phyloP scores from a whole-genome alignment of 78 protist genomes.

The Ministeria vibrans region DNA sequence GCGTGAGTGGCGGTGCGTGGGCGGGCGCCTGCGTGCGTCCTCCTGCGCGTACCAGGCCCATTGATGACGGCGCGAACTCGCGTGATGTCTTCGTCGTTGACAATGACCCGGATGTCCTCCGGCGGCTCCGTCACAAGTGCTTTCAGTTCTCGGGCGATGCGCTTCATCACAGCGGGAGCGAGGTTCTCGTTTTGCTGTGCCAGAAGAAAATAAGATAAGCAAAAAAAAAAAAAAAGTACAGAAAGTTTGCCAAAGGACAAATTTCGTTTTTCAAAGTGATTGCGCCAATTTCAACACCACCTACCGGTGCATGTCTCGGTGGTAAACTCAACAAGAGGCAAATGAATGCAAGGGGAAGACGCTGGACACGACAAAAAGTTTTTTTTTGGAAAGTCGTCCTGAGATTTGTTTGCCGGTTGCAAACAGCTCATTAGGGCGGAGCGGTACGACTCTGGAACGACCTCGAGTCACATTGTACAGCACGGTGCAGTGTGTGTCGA shows the following conservation, averaged over 20 bases:
- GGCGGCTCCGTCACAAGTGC: constrained; percentile 23
- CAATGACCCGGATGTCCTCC: constrained; percentile 60
- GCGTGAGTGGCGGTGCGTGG: not conserved
- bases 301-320: not conserved
- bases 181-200: constrained; percentile 18
- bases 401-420: not conserved
- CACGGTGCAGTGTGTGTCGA: no score
- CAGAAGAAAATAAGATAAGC: not conserved
- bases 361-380: not conserved
- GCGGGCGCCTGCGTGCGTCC: no score
- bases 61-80: constrained; percentile 67
- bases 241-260: not conserved
- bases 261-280: not conserved
- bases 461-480: no score
- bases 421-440: no score
- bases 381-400: not conserved
- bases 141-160: constrained; percentile 60
- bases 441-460: no score
- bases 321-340: not conserved
- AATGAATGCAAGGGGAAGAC: not conserved
- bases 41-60: constrained; percentile 73
- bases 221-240: not conserved
- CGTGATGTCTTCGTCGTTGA: constrained; percentile 71
- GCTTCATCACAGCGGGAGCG: constrained; percentile 50
- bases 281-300: not conserved